Evolutionary conservation across 768 basidiomycete genomes (phyloP).

Genomic region (Pilatotrama ljubarskyi): DNA sequence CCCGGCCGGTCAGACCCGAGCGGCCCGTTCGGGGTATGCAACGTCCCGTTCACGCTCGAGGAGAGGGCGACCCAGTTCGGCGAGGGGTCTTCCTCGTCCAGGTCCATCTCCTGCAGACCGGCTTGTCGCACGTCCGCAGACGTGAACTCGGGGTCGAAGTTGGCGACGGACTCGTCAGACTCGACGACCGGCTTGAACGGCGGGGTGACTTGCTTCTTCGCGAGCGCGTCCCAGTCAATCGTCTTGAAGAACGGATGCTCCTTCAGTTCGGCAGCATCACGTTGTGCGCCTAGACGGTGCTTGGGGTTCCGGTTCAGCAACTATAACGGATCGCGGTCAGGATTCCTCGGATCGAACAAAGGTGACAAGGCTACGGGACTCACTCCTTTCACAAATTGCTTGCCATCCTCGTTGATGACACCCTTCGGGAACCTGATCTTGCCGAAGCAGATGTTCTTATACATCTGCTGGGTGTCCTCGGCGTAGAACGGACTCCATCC

Average conservation of each 20-base stretch:
- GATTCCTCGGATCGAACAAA: too few species aligned
- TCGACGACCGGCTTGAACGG: constrained; percentile 98
- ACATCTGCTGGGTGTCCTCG: constrained; percentile 99
- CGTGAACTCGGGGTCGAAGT: constrained; percentile 99
- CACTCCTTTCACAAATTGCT: constrained; percentile 98
- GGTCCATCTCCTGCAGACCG: constrained; percentile 42
- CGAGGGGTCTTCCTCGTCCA: constrained; percentile 60
- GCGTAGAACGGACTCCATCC: constrained; percentile 99
- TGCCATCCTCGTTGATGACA: constrained; percentile 96
- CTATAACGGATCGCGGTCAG: constrained; percentile 42
- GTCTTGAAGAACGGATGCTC: constrained; percentile 91
- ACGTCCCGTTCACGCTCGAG: constrained; percentile 32
- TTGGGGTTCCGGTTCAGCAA: constrained; percentile 98
- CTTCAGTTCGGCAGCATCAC: constrained; percentile 92
- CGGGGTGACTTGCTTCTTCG: constrained; percentile 86
- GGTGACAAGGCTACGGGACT: constrained; percentile 39
- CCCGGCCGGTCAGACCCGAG: constrained; percentile 47
- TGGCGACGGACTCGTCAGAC: constrained; percentile 96
- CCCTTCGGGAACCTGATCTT: constrained; percentile 98
- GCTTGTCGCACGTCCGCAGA: constrained; percentile 81
- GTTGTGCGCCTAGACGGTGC: constrained; percentile 87
- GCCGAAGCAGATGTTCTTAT: constrained; percentile 98
- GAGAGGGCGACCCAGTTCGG: constrained; percentile 65
- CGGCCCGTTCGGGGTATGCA: constrained; percentile 76
- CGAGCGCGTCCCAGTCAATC: constrained; percentile 91